Conservation (phyloP, 495 filamentous ascomycete species). For the Ramalina intermedia region DNA sequence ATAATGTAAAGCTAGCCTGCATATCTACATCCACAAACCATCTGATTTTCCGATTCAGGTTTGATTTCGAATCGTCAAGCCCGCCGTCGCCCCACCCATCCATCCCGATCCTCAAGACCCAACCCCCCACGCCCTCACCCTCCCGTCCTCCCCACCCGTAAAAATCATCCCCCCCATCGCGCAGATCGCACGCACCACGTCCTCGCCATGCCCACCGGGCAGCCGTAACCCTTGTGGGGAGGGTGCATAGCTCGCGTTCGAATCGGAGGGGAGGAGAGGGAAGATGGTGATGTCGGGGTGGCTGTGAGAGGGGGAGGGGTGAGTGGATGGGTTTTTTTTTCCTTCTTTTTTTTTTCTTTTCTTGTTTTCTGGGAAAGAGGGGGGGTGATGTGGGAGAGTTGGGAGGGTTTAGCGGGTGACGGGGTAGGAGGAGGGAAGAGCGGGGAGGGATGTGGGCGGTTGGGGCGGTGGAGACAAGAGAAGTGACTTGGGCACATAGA, state of each 20-base stretch:
- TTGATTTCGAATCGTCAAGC: too few relatives aligned
- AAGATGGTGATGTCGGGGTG: neutral
- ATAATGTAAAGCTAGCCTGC: too few relatives aligned
- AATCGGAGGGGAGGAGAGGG: neutral
- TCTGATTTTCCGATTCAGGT: too few relatives aligned
- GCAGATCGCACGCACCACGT: conserved; percentile 62
- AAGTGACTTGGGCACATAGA: too few relatives aligned
- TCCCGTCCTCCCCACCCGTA: conserved; percentile 68
- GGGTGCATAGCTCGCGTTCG: neutral
- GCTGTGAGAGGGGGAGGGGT: neutral
- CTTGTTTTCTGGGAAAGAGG: neutral
- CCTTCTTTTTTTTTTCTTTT: too few relatives aligned
- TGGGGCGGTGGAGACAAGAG: too few relatives aligned
- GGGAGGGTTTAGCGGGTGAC: neutral
- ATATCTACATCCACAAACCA: too few relatives aligned
- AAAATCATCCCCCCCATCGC: conserved; percentile 50
- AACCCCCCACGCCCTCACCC: conserved; percentile 40
- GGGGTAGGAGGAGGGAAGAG: too few relatives aligned
- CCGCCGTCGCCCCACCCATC: too few relatives aligned
- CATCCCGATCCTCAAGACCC: too few relatives aligned
- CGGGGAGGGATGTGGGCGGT: too few relatives aligned
- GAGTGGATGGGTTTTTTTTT: neutral
- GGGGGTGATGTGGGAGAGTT: neutral
- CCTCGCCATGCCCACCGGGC: conserved; percentile 65
- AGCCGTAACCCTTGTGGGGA: conserved; percentile 33